Percentiles rank a stretch among this genome's conserved stretches.
These are phyloP conservation scores for Stachybotrys chartarum DNA, from an alignment of 2,329 filamentous ascomycete genomes.

Conservation along the genomic window DNA sequence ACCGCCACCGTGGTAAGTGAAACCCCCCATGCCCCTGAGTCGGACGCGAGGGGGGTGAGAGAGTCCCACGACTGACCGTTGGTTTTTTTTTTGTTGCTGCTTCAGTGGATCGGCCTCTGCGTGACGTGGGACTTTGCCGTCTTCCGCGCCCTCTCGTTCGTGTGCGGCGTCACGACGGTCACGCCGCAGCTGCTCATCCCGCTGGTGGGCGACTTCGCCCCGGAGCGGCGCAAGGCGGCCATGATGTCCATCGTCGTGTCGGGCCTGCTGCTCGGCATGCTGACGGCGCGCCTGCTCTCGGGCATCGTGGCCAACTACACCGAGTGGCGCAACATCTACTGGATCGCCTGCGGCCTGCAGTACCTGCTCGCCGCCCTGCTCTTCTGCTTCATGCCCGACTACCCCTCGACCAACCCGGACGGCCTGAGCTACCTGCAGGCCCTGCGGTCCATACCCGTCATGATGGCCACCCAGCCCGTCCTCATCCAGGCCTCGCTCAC, in stretches of 20 bases:
- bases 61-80: background rate
- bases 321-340: conserved; percentile 72
- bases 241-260: conserved; percentile 69
- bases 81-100: background rate
- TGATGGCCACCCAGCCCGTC: conserved; percentile 59
- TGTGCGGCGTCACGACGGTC: conserved; percentile 71
- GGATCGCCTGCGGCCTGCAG: conserved; percentile 67
- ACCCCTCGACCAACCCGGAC: conserved; percentile 63
- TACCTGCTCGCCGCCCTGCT: conserved; percentile 57
- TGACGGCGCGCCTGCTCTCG: conserved; percentile 68
- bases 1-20: conserved; percentile 58
- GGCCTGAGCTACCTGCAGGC: conserved; percentile 59
- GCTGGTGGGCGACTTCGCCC: conserved; percentile 71
- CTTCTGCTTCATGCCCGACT: conserved; percentile 73
- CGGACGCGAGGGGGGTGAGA: too few species aligned
- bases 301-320: conserved; percentile 69
- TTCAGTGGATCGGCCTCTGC: conserved; percentile 61
- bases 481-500: conserved; percentile 65
- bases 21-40: background rate
- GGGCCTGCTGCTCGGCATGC: conserved; percentile 66
- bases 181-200: conserved; percentile 77
- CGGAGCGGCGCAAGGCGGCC: conserved; percentile 57
- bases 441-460: conserved; percentile 55
- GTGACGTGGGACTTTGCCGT: conserved; percentile 56
- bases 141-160: conserved; percentile 65